phyloP scores from a whole-genome alignment of 129 eudicot genomes.

The Escallonia rubra region DNA sequence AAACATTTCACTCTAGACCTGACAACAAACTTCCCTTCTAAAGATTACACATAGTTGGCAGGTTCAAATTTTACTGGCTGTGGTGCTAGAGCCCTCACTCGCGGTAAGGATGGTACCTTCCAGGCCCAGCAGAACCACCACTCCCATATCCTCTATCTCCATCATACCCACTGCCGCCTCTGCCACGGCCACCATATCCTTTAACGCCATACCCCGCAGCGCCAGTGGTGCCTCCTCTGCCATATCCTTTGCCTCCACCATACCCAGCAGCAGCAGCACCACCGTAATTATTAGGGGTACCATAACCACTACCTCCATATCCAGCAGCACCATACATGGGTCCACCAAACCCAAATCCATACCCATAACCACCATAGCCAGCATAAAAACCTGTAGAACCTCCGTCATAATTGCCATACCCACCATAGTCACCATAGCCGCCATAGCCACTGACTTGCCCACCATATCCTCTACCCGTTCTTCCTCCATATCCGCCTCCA shows the following conservation, averaged over 20 bases:
- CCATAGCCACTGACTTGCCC: constrained; percentile 43
- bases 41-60: background rate
- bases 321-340: constrained; percentile 81
- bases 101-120: constrained; percentile 80
- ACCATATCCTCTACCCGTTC: constrained; percentile 64
- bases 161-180: constrained; percentile 30
- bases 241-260: constrained; percentile 60
- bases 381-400: constrained; percentile 51
- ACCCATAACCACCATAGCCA: constrained; percentile 83
- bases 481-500: constrained; percentile 66
- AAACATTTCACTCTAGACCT: constrained; percentile 26
- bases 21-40: background rate
- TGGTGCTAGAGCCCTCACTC: constrained; percentile 29
- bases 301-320: constrained; percentile 49
- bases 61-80: background rate
- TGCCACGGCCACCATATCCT: constrained; percentile 41
- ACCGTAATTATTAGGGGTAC: constrained; percentile 36
- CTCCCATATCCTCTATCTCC: constrained; percentile 39
- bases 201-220: constrained; percentile 47
- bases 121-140: constrained; percentile 36
- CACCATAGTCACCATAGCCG: constrained; percentile 38
- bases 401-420: constrained; percentile 46
- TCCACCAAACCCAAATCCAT: constrained; percentile 81
- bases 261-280: constrained; percentile 41
- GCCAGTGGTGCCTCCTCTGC: constrained; percentile 17